Evolutionary conservation across 495 filamentous ascomycete species (phyloP), one percentile per base, ranked within the genome.

Genomic region (Pyrenula aspistea): DNA sequence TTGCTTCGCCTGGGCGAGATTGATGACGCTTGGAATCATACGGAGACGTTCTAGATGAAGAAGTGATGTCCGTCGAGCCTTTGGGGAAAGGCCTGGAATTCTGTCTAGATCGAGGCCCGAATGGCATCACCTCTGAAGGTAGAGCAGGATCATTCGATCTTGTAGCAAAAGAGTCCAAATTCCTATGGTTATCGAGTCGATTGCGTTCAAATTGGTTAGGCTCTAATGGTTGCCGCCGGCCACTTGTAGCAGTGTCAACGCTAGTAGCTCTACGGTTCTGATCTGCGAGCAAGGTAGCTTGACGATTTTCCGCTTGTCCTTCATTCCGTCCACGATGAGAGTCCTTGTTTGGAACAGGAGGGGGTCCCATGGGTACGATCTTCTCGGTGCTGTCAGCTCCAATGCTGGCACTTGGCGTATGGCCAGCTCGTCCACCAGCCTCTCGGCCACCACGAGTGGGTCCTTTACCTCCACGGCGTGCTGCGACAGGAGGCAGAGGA

Each of bases 401-500:
- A 57, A 67, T 62, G 22, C 63, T 63, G 42, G 67, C 67, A 55
- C 74, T 77, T 54, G 72, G 68, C 20, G 72, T 77, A 56, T 72
- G 68, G 25, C 68, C 69, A 49, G 78, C 81, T 56, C 86, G 78
- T 51, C 77, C 66, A 36, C 77, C 78, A 58, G 74, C 74, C 25
- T 79, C 79, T 36, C 79, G 64, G 56, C 77, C 72, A 63, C 80
- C 82, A 51, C 77, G 77, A 50, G 63, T 60, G 53, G 70, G 68
- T 59, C 67, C 70, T 66, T 73, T 75, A 57, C 78, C 81, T 59
- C 80, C 83, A 67, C 86, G 77, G 12, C 82, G 79, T 50, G 77
- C 78, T 57, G 75, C 72, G 22, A 69, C 68, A n/a, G 77, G 64
- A 4, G 88, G 88, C 36, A 94, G 64, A 3, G 83, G 86, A 0